Percentiles rank a stretch among this genome's conserved stretches.
These are phyloP conservation scores for Articulospora tetracladia DNA, from an alignment of 495 filamentous ascomycete species.

Conservation along the genomic window DNA sequence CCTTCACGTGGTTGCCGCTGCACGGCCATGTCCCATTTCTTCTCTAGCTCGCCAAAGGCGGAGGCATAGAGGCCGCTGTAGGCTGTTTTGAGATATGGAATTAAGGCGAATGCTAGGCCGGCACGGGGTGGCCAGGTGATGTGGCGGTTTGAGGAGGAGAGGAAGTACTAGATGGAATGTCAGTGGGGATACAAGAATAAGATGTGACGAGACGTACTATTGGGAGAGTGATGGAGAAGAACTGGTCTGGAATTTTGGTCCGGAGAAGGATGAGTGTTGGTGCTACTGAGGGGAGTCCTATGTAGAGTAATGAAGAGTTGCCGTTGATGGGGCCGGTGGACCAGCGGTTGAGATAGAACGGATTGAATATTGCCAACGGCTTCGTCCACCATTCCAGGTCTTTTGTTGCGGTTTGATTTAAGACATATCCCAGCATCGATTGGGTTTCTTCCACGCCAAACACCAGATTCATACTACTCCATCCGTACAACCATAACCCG, in stretches of 20 bases:
- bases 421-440: conserved; percentile 32
- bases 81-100: conserved; percentile 60
- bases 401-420: neutral
- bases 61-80: conserved; percentile 59
- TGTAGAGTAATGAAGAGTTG: neutral
- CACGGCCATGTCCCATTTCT: conserved; percentile 61
- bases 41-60: conserved; percentile 52
- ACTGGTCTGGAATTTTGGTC: conserved; percentile 52
- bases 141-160: conserved; percentile 1
- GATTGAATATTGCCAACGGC: neutral
- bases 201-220: conserved; percentile 14
- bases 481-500: conserved; percentile 54
- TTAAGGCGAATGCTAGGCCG: conserved; percentile 54
- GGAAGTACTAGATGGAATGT: conserved; percentile 13
- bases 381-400: neutral
- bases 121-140: conserved; percentile 61
- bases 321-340: neutral
- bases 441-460: conserved; percentile 59
- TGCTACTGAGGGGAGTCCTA: conserved; percentile 62
- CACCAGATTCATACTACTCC: conserved; percentile 56
- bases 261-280: conserved; percentile 55
- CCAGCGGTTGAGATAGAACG: neutral
- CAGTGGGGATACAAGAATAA: neutral
- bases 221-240: conserved; percentile 60
- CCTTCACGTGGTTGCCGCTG: conserved; percentile 39